phyloP scores from a whole-genome alignment of 78 protist genomes.

The Creolimax fragrantissima region DNA sequence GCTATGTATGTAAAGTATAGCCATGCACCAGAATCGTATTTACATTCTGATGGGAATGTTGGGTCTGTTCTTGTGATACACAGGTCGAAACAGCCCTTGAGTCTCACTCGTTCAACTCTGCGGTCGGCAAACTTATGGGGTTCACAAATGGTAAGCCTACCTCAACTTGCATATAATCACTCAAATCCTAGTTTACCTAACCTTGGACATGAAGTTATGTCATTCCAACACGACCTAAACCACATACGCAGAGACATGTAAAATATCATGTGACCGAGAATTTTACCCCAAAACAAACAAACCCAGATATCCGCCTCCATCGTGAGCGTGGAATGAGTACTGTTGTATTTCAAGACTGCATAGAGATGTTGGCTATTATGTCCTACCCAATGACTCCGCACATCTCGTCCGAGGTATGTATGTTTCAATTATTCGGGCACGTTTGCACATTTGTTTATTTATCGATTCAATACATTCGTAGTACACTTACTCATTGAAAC shows the following conservation, averaged over 20 bases:
- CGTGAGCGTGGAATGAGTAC: not conserved
- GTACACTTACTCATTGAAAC: not conserved
- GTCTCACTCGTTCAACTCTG: conserved; percentile 45
- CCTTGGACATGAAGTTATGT: too few relatives aligned
- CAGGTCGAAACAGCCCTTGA: conserved; percentile 6
- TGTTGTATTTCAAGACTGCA: not conserved
- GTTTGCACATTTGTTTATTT: not conserved
- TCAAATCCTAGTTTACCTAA: too few relatives aligned
- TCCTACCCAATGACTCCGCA: not conserved
- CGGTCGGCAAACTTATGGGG: conserved; percentile 46
- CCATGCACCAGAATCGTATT: too few relatives aligned
- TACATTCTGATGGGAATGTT: too few relatives aligned
- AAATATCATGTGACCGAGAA: too few relatives aligned
- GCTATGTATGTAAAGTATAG: not conserved
- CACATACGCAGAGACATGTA: too few relatives aligned
- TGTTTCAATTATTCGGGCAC: not conserved
- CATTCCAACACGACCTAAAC: too few relatives aligned
- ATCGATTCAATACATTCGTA: not conserved
- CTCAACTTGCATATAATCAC: too few relatives aligned
- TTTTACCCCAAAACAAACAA: too few relatives aligned
- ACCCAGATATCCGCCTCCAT: not conserved
- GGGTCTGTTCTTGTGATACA: too few relatives aligned
- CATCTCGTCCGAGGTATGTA: not conserved
- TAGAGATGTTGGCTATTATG: not conserved
- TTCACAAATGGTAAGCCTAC: conserved; percentile 31